Base-by-base conservation (phyloP, 2,329 filamentous ascomycete species). In the Aspergillus transmontanensis region DNA sequence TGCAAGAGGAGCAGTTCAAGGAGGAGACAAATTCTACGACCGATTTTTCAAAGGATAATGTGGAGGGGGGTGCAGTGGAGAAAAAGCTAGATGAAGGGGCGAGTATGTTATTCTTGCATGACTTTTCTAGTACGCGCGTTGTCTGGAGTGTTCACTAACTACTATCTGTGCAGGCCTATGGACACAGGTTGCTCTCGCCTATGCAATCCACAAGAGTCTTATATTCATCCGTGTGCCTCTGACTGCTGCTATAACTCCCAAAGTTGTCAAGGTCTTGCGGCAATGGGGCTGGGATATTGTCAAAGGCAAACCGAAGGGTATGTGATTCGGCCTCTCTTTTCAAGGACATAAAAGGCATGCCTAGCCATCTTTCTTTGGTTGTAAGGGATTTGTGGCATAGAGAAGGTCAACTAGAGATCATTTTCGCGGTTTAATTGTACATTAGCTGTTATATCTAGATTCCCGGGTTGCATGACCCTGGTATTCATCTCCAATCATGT, bases 161-260 rank as follows among this genome's bases (percentile, higher is more conserved):
- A 16, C 45, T 57, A 53, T 36, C 46, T 58, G 51, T 43, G 28
- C 36, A 90, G 87, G 86, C 72, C 81, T 90, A 57, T 90, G 87
- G 87, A 98, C 95, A 10, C 93, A 97, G 75, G 83, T 99, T 34
- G 93, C 92, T 19, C 85, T 99, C 56, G 95, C 95, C 14, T 99
- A 99, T 75, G 94, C 94, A 32, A 92, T 99, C 63, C 95, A 99
- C 84, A 99, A 99, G 82, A 96, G 91, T 71, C 93, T 98, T 78
- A 97, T 99, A 73, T 97, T 99, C 78, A 79, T 98, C 68, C 88
- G 95, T n/a, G 93, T 99, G 11, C 95, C 95, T 10, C 81, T 98
- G 67, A 95, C 95, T 1, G 93, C 92, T 14, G 94, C 93, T 3
- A 85, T 98, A 39, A 93, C 92, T 10, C 95, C 95, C 1, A 97